Conservation (phyloP, 2,329 filamentous ascomycete genomes). For the Graphilbum fragrans region DNA sequence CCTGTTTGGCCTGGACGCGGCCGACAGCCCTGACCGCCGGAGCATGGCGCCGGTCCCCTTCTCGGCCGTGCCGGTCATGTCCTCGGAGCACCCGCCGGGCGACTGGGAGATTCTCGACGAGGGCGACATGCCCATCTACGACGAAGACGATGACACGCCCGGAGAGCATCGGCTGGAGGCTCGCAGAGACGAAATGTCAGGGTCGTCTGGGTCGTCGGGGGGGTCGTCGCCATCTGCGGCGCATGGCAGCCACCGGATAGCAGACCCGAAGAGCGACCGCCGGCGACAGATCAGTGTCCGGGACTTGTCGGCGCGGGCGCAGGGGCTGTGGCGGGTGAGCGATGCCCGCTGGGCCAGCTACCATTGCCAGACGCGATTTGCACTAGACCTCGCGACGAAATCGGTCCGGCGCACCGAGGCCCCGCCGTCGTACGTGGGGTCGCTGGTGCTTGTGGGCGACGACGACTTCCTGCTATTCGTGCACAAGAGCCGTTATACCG, state of each 20-base stretch:
- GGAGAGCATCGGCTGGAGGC: no score
- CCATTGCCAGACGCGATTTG: slow-evolving; percentile 8
- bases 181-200: no score
- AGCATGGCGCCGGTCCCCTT: slow-evolving; percentile 2
- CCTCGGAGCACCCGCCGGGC: neutral
- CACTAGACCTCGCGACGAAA: slow-evolving; percentile 8
- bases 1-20: slow-evolving; percentile 9
- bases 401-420: neutral
- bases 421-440: slow-evolving; percentile 4
- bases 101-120: neutral
- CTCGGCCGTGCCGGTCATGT: slow-evolving; percentile 6
- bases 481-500: slow-evolving; percentile 6
- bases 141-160: neutral
- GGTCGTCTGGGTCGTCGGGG: no score
- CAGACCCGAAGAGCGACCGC: neutral
- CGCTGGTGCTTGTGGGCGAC: slow-evolving; percentile 8
- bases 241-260: neutral
- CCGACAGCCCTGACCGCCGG: neutral
- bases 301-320: neutral
- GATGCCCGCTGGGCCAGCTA: slow-evolving; percentile 7
- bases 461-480: slow-evolving; percentile 10
- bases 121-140: neutral
- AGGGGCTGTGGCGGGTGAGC: neutral
- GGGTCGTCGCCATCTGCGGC: no score
- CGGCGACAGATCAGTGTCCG: neutral